Evolutionary conservation across 805 yeast species (phyloP), one percentile per base, ranked within the genome.

Genomic region (Wickerhamiella nectarea): DNA sequence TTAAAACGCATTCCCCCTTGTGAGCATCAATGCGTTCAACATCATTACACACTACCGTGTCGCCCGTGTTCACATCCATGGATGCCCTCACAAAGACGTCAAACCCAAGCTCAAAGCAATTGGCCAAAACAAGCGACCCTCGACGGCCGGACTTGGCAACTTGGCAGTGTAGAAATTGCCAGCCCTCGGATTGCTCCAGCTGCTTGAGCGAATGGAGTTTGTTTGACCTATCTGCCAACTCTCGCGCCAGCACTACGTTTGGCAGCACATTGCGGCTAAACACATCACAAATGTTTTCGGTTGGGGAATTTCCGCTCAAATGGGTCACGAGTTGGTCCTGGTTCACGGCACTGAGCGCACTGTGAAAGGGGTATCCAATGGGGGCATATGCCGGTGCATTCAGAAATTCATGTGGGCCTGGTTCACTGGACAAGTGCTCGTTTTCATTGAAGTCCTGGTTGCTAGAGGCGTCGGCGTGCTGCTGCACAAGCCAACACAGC

Each of bases 1-100:
- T 45, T 73, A 52, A 15, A 14, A 28, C 31, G 31, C 31, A 28
- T n/a, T 28, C n/a, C 7, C 31, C 31, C 15, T 28, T n/a, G 14
- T 11, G 6, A 3, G 31, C 31, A 3, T 28, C 15, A 7, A 28
- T 11, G n/a, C 8, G 3, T 7, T 28, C 31, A 3, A 78, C 61
- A 41, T 65, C 61, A 15, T 71, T 63, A 44, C 77, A 70, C 5
- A 65, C 55, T 3, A 73, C 52, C 17, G 61, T 58, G 45, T 70
- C 71, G 3, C 43, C 43, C 5, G 29, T 17, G 5, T 40, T 14
- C 4, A 40, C 20, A 10, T 35, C 26, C 17, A 29, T 29, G 6
- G 36, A 18, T 10, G 38, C 43, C 12, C 21, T 22, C 17, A 40
- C 28, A 11, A 31, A n/a, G n/a, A 40, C 19, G 19, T 40, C 17